These are phyloP conservation scores for Kwoniella sp. DNA, from an alignment of 768 basidiomycete genomes.

Conservation along the genomic window DNA sequence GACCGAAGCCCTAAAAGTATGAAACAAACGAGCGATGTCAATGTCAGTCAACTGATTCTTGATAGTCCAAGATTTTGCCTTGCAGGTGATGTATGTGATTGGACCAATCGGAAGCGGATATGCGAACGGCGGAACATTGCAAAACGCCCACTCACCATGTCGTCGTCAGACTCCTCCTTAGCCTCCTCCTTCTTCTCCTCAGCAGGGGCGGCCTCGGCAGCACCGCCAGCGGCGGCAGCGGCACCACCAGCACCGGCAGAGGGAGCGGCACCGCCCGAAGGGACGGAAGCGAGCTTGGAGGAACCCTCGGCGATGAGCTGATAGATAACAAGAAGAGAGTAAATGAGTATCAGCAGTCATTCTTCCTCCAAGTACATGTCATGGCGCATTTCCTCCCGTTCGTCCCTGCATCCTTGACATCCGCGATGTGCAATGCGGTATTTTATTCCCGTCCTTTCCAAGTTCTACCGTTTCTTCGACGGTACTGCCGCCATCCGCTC, in stretches of 20 bases:
- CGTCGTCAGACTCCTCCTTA: slow-evolving; percentile 92
- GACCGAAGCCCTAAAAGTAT: slow-evolving; percentile 75
- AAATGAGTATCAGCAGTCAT: background rate
- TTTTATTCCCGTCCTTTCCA: no score
- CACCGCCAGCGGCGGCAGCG: slow-evolving; percentile 63
- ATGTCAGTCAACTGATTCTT: background rate
- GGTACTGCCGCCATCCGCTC: no score
- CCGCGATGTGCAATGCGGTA: background rate
- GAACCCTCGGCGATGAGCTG: slow-evolving; percentile 91
- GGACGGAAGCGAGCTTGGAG: slow-evolving; percentile 92
- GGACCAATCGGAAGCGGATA: no score
- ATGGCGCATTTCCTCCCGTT: background rate
- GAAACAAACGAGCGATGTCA: background rate
- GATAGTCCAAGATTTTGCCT: no score
- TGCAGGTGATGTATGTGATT: background rate
- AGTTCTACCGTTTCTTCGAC: no score
- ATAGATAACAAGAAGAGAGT: background rate
- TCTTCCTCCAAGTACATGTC: background rate
- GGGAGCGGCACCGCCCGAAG: slow-evolving; percentile 69
- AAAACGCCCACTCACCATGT: slow-evolving; percentile 67
- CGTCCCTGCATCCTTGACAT: no score
- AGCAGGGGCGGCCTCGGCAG: slow-evolving; percentile 64
- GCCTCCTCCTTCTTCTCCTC: slow-evolving; percentile 73
- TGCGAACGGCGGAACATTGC: background rate
- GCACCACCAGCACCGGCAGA: slow-evolving; percentile 64